phyloP scores from a whole-genome alignment of 2,329 filamentous ascomycete genomes.

The Ceratocystis cacaofunesta region DNA sequence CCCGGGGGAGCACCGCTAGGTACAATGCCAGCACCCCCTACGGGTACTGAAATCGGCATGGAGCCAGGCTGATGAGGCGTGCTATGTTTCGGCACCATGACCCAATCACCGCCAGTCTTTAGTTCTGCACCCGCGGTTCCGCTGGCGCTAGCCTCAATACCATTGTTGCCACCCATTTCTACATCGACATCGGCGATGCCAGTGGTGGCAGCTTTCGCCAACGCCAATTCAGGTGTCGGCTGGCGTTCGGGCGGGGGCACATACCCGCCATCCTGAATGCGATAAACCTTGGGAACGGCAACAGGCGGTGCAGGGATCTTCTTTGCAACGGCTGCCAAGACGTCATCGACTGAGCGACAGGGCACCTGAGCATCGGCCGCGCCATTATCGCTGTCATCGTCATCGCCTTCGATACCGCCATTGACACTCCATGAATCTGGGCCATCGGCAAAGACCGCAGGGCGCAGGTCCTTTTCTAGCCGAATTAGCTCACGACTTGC shows the following conservation, averaged over 20 bases:
- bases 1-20: slow-evolving; percentile 16
- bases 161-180: slow-evolving; percentile 50
- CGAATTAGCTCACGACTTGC: slow-evolving; percentile 53
- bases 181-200: slow-evolving; percentile 42
- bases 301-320: slow-evolving; percentile 52
- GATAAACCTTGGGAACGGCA: slow-evolving; percentile 48
- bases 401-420: slow-evolving; percentile 33
- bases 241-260: slow-evolving; percentile 42
- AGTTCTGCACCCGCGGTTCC: neutral
- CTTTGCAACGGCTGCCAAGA: slow-evolving; percentile 60
- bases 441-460: slow-evolving; percentile 44
- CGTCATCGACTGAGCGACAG: slow-evolving; percentile 48
- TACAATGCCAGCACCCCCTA: slow-evolving; percentile 20
- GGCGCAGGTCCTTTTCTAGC: slow-evolving; percentile 62
- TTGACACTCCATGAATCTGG: slow-evolving; percentile 51
- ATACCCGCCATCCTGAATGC: slow-evolving; percentile 64
- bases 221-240: slow-evolving; percentile 33
- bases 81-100: slow-evolving; percentile 53
- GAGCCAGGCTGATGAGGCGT: slow-evolving; percentile 23
- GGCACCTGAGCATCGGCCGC: slow-evolving; percentile 28
- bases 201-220: slow-evolving; percentile 28
- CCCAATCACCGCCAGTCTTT: slow-evolving; percentile 56
- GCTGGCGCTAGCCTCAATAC: slow-evolving; percentile 25
- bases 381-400: slow-evolving; percentile 31
- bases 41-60: slow-evolving; percentile 1